phyloP scores from a whole-genome alignment of 2,329 filamentous ascomycete species.

The Epichloe aotearoae region DNA sequence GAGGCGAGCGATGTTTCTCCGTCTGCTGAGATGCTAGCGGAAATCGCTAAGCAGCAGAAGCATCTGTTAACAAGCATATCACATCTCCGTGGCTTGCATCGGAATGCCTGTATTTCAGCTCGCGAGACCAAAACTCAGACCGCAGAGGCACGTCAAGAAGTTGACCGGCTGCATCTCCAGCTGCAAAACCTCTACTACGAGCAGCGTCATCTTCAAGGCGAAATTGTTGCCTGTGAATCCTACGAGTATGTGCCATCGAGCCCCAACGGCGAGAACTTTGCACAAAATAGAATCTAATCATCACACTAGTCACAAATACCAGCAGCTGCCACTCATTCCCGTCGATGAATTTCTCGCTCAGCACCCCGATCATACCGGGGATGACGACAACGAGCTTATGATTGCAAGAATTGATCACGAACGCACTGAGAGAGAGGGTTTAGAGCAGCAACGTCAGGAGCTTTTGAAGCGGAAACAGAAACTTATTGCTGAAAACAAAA shows the following conservation, averaged over 20 bases:
- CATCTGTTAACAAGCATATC: slow-evolving; percentile 65
- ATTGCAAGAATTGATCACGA: slow-evolving; percentile 86
- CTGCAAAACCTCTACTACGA: slow-evolving; percentile 96
- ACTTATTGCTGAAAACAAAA: slow-evolving; percentile 64
- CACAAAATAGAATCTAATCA: not conserved
- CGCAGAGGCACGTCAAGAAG: slow-evolving; percentile 76
- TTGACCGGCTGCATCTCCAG: slow-evolving; percentile 82
- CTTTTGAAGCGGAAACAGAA: slow-evolving; percentile 54
- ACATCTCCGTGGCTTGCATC: slow-evolving; percentile 69
- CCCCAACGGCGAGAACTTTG: not conserved
- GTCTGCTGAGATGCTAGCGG: slow-evolving; percentile 36
- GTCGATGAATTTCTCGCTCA: slow-evolving; percentile 66
- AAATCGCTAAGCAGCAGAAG: slow-evolving; percentile 66
- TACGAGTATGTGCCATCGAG: slow-evolving; percentile 57
- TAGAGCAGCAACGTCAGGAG: slow-evolving; percentile 74
- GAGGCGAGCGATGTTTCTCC: slow-evolving; percentile 30
- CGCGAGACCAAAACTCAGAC: slow-evolving; percentile 79
- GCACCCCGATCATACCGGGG: slow-evolving; percentile 60
- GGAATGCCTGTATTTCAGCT: slow-evolving; percentile 66
- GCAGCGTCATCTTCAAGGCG: slow-evolving; percentile 76
- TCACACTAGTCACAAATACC: slow-evolving; percentile 65
- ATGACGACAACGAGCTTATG: slow-evolving; percentile 71
- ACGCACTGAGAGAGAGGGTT: slow-evolving; percentile 64
- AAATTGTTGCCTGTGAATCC: slow-evolving; percentile 80
- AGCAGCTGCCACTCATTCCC: slow-evolving; percentile 71